These are phyloP conservation scores for Theobroma cacao DNA, from an alignment of 345 rosid genomes.

Conservation along the genomic window DNA sequence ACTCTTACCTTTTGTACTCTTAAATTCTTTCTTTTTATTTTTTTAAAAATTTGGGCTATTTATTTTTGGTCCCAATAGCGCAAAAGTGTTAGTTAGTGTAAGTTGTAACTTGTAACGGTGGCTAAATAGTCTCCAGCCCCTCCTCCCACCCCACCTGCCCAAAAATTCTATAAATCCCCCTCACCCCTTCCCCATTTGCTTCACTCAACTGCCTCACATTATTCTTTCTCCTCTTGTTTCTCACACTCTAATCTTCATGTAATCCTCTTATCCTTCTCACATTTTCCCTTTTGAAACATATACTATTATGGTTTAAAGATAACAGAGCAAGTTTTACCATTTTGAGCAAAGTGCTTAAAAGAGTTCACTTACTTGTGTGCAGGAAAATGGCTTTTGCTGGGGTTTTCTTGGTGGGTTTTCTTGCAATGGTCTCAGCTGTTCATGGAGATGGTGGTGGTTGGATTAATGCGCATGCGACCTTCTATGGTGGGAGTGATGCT, in stretches of 20 bases:
- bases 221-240: conserved; percentile 2
- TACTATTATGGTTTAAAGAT: not conserved
- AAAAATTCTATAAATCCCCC: conserved; percentile 49
- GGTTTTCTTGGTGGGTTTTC: conserved; percentile 39
- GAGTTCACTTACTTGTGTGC: conserved; percentile 11
- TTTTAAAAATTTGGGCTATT: not conserved
- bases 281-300: conserved; percentile 1
- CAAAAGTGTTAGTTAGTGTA: conserved; percentile 21
- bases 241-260: conserved; percentile 26
- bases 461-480: conserved; percentile 44
- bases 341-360: not conserved
- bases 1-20: not conserved
- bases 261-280: conserved; percentile 19
- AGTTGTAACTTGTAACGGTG: conserved; percentile 24
- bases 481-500: conserved; percentile 58
- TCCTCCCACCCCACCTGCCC: not conserved
- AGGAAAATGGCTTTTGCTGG: conserved; percentile 48
- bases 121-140: conserved; percentile 9
- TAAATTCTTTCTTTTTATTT: conserved; percentile 7
- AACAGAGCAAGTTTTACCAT: not conserved
- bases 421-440: conserved; percentile 51
- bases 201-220: conserved; percentile 41
- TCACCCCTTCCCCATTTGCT: conserved; percentile 25
- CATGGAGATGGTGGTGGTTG: conserved; percentile 44
- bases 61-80: conserved; percentile 38